Base-by-base conservation (phyloP, 192 early-diverging fungal species). In the Coemansia sp. region DNA sequence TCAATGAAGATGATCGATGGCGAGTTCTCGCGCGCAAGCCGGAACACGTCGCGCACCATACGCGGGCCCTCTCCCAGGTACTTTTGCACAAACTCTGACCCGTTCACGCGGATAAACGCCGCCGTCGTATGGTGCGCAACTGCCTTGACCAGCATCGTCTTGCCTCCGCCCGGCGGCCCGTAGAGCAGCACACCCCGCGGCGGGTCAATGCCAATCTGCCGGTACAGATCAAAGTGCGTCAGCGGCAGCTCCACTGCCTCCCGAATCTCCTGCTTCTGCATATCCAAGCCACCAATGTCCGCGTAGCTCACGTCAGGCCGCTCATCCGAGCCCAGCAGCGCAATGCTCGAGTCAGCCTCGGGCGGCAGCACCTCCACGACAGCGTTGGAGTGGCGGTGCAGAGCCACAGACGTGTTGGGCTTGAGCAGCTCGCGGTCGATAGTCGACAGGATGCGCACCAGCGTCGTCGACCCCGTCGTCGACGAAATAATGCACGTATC, bases 31-130 rank as follows among this genome's bases (percentile, higher is more conserved):
- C 92, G 80, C 2, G 94, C 96, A 43, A 99, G 68, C 21, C 94
- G 73, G 85, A 99, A 99, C 14, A 94, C 85, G 61, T 99, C 96
- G 44, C 96, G 82, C 6, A 97, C 96, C 87, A 97, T 93, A 34
- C 93, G 85, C 18, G 94, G 94, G 11, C 94, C 96, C 51, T 99
- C 94, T 34, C 94, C 94, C 14, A 99, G 74, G 65, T 99, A 99
- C 73, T 99, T 99, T 80, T 97, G 94, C 41, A 99, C 91, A 78
- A 99, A 91, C 69, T 99, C 96, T 31, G 93, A 96, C 35, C 96
- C 94, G 23, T 90, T 90, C 20, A 97, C 90, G 41, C 96, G 87
- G 57, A 99, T 90, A 56, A 99, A 99, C 38, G 92, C 80, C 1
- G 94, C 94, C 0, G 91, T 90, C 7, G 93, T 97, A 54, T 99